phyloP scores from a whole-genome alignment of 192 early-diverging fungal species.

The Coemansia umbellata region DNA sequence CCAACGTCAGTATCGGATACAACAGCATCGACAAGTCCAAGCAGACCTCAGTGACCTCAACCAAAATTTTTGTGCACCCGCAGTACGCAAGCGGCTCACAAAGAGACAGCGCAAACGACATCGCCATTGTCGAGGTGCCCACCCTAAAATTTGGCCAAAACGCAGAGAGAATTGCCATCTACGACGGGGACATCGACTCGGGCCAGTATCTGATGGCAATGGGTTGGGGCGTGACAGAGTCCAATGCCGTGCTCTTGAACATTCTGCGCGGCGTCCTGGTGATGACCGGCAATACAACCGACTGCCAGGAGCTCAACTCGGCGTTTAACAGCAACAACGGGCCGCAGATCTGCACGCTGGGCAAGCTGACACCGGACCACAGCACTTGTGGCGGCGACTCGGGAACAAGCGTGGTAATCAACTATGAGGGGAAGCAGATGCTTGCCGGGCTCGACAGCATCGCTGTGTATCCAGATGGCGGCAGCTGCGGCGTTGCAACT shows the following conservation, averaged over 20 bases:
- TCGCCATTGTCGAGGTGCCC: constrained; percentile 31
- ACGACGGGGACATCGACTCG: constrained; percentile 1
- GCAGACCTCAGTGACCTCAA: constrained; percentile 10
- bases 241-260: constrained; percentile 8
- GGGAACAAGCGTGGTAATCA: constrained; percentile 27
- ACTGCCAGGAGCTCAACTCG: constrained; percentile 5
- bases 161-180: constrained; percentile 18
- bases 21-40: constrained; percentile 13
- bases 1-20: constrained; percentile 25
- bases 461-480: constrained; percentile 1
- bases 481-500: constrained; percentile 10
- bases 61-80: constrained; percentile 16
- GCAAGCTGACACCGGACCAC: constrained; percentile 12
- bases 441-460: constrained; percentile 33
- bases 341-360: constrained; percentile 31
- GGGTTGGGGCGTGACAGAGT: constrained; percentile 42
- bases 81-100: neutral
- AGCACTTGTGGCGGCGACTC: constrained; percentile 36
- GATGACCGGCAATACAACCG: constrained; percentile 9
- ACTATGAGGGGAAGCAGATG: neutral
- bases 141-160: constrained; percentile 2
- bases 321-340: constrained; percentile 20
- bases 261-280: constrained; percentile 27
- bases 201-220: constrained; percentile 29
- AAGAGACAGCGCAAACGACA: constrained; percentile 11